Evolutionary conservation across 805 yeast species (phyloP).

Genomic region (Debaryomyces tyrocola): DNA sequence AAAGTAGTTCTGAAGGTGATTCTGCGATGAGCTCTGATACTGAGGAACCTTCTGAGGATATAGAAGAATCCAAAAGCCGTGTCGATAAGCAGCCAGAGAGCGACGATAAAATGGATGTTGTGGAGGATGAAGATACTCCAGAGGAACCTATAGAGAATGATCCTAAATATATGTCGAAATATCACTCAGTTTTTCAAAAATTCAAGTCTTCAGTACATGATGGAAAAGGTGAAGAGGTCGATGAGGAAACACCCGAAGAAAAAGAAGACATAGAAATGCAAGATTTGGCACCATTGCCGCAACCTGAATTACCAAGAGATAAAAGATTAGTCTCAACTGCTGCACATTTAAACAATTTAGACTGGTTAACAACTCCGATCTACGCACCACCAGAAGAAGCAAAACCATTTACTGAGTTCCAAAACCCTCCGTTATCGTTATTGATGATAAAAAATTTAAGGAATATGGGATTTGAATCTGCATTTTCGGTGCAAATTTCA

Average conservation of each 20-base stretch:
- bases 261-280: slow-evolving; percentile 19
- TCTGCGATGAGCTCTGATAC: not conserved
- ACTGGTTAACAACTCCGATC: slow-evolving; percentile 70
- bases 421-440: slow-evolving; percentile 33
- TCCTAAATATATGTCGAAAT: slow-evolving; percentile 34
- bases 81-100: not conserved
- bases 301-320: slow-evolving; percentile 68
- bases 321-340: slow-evolving; percentile 29
- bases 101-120: slow-evolving; percentile 14
- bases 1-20: not conserved
- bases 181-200: slow-evolving; percentile 51
- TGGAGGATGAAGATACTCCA: not conserved
- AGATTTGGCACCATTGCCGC: slow-evolving; percentile 75
- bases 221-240: slow-evolving; percentile 9
- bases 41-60: not conserved
- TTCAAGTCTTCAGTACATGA: slow-evolving; percentile 36
- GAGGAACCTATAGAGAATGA: slow-evolving; percentile 7
- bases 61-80: not conserved
- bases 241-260: slow-evolving; percentile 13
- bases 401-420: slow-evolving; percentile 50
- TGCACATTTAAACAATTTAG: slow-evolving; percentile 36
- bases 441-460: slow-evolving; percentile 47
- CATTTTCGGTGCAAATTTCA: slow-evolving; percentile 76
- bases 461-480: slow-evolving; percentile 47
- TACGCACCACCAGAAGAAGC: slow-evolving; percentile 50